These are phyloP conservation scores for Beauveria sp. DNA, from an alignment of 2,329 filamentous ascomycete species.

Conservation along the genomic window DNA sequence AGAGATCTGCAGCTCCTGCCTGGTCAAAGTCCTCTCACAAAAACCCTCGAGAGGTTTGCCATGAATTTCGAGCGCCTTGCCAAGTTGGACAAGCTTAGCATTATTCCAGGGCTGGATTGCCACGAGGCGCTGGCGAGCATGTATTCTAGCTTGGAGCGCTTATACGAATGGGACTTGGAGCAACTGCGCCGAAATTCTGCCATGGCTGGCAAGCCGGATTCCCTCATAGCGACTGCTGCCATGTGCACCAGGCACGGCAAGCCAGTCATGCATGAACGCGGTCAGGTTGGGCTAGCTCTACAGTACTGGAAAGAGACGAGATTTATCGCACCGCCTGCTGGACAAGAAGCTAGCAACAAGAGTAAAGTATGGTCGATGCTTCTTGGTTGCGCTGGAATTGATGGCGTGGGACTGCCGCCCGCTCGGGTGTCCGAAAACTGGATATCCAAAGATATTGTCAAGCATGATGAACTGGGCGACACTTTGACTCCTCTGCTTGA, in stretches of 20 bases:
- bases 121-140: constrained; percentile 71
- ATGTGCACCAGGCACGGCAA: constrained; percentile 64
- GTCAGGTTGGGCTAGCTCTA: constrained; percentile 60
- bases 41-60: constrained; percentile 63
- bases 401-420: constrained; percentile 43
- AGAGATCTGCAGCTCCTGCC: constrained; percentile 54
- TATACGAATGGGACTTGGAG: constrained; percentile 65
- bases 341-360: constrained; percentile 29
- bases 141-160: constrained; percentile 58
- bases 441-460: constrained; percentile 62
- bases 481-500: constrained; percentile 45
- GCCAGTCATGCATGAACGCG: constrained; percentile 62
- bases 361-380: constrained; percentile 58
- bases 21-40: constrained; percentile 58
- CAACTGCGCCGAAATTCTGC: constrained; percentile 43
- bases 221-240: constrained; percentile 47
- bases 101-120: constrained; percentile 61
- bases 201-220: constrained; percentile 37
- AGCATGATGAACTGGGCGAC: constrained; percentile 37
- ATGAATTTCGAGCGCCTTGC: constrained; percentile 64
- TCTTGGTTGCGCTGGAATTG: constrained; percentile 53
- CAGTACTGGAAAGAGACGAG: constrained; percentile 70
- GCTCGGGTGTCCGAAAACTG: constrained; percentile 67
- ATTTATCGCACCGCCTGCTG: constrained; percentile 31
- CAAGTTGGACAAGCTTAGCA: constrained; percentile 63